These are phyloP conservation scores for Lentinus tigrinus DNA, from an alignment of 768 basidiomycete genomes.

Conservation along the genomic window DNA sequence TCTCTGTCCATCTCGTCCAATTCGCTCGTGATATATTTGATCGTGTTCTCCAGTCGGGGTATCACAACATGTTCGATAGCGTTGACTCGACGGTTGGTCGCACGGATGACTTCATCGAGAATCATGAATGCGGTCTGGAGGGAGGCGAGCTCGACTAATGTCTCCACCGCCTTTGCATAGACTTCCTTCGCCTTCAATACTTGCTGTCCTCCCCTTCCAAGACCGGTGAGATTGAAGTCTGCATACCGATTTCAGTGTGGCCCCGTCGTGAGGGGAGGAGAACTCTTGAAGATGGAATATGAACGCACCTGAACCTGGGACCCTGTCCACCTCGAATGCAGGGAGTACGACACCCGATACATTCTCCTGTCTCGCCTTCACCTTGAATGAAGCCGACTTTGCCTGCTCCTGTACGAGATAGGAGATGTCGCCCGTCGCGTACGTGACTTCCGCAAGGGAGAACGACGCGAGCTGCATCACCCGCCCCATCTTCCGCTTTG, in stretches of 20 bases:
- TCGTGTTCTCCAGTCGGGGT: conserved; percentile 93
- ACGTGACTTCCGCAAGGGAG: conserved; percentile 98
- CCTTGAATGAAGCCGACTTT: conserved; percentile 85
- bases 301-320: conserved; percentile 71
- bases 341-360: conserved; percentile 96
- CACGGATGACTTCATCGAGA: conserved; percentile 97
- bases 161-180: conserved; percentile 96
- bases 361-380: conserved; percentile 95
- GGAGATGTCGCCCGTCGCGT: conserved; percentile 94
- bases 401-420: conserved; percentile 98
- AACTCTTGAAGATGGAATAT: neutral
- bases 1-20: conserved; percentile 98
- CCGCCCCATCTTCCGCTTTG: conserved; percentile 97
- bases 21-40: conserved; percentile 97
- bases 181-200: conserved; percentile 94
- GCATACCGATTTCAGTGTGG: neutral
- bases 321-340: conserved; percentile 90
- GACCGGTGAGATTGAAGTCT: conserved; percentile 97
- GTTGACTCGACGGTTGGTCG: conserved; percentile 98
- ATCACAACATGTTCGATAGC: conserved; percentile 98
- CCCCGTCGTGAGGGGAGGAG: neutral
- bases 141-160: conserved; percentile 94
- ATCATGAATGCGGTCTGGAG: conserved; percentile 98
- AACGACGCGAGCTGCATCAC: conserved; percentile 99
- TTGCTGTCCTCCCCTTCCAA: conserved; percentile 96